phyloP scores from a whole-genome alignment of 2,329 filamentous ascomycete species.

The Elsinoe fawcettii region DNA sequence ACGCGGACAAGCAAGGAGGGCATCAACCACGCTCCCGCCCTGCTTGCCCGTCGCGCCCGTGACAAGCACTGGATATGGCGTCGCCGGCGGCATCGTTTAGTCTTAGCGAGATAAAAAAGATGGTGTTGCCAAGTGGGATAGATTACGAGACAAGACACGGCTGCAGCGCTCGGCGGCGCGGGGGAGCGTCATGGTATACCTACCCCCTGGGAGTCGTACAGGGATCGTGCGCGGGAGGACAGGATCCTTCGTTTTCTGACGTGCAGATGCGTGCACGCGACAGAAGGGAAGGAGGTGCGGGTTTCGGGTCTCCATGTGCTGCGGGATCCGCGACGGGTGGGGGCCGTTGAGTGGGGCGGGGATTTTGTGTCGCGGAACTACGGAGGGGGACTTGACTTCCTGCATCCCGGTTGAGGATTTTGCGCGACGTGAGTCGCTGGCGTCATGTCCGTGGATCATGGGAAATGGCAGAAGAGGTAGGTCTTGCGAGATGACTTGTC shows the following conservation, averaged over 20 bases:
- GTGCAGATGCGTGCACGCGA: neutral
- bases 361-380: neutral
- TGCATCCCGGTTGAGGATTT: neutral
- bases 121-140: slow-evolving; percentile 7
- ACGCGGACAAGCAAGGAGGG: slow-evolving; percentile 25
- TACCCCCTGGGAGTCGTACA: neutral
- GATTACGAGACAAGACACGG: slow-evolving; percentile 1
- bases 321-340: neutral
- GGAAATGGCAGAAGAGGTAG: neutral
- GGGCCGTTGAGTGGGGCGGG: neutral
- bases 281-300: neutral
- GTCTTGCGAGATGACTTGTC: neutral
- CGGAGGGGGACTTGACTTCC: neutral
- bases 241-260: neutral
- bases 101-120: neutral
- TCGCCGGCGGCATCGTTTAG: slow-evolving; percentile 13
- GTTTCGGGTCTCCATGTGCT: slow-evolving; percentile 8
- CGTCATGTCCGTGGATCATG: neutral
- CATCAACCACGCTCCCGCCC: slow-evolving; percentile 36
- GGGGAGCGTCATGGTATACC: neutral
- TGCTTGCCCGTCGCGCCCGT: slow-evolving; percentile 42
- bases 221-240: neutral
- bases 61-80: slow-evolving; percentile 37
- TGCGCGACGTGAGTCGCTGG: neutral
- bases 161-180: slow-evolving; percentile 8